phyloP scores from a whole-genome alignment of 495 filamentous ascomycete species.

The Cladorrhinum samala region DNA sequence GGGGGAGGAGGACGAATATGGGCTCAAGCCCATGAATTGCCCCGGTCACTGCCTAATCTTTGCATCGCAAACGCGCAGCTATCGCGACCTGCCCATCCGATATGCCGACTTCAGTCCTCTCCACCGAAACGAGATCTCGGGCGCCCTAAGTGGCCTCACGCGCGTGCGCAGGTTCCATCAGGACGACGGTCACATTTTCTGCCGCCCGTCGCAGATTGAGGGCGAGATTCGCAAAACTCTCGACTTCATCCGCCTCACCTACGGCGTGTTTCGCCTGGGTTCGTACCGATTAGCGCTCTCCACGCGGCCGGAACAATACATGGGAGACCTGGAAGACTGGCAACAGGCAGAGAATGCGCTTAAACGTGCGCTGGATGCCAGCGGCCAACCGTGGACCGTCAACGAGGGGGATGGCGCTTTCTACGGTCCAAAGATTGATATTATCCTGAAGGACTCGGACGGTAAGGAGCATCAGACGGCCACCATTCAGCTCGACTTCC shows the following conservation, averaged over 20 bases:
- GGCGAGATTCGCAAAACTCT: slow-evolving; percentile 74
- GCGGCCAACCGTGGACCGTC: slow-evolving; percentile 59
- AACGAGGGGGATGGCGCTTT: slow-evolving; percentile 87
- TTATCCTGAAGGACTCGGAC: slow-evolving; percentile 73
- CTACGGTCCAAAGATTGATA: slow-evolving; percentile 93
- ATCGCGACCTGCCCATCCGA: slow-evolving; percentile 78
- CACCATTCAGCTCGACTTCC: slow-evolving; percentile 91
- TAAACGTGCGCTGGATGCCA: slow-evolving; percentile 59
- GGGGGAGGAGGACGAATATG: slow-evolving; percentile 71
- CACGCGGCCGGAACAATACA: slow-evolving; percentile 74
- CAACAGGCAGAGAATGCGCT: slow-evolving; percentile 71
- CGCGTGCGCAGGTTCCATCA: slow-evolving; percentile 91
- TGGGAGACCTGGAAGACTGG: slow-evolving; percentile 78
- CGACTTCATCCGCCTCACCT: slow-evolving; percentile 73
- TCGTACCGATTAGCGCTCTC: slow-evolving; percentile 73
- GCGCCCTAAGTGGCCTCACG: slow-evolving; percentile 78
- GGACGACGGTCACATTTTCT: slow-evolving; percentile 95
- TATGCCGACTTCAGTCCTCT: slow-evolving; percentile 91
- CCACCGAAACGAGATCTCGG: slow-evolving; percentile 86
- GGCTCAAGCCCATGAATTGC: slow-evolving; percentile 96
- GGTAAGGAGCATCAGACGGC: slow-evolving; percentile 90
- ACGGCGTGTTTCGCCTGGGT: slow-evolving; percentile 66
- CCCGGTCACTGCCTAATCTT: slow-evolving; percentile 92
- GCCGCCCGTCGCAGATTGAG: slow-evolving; percentile 73
- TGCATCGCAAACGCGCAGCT: slow-evolving; percentile 60